Evolutionary conservation across 164 flowering plant genomes (phyloP).

Genomic region (Chimonanthus salicifolius): DNA sequence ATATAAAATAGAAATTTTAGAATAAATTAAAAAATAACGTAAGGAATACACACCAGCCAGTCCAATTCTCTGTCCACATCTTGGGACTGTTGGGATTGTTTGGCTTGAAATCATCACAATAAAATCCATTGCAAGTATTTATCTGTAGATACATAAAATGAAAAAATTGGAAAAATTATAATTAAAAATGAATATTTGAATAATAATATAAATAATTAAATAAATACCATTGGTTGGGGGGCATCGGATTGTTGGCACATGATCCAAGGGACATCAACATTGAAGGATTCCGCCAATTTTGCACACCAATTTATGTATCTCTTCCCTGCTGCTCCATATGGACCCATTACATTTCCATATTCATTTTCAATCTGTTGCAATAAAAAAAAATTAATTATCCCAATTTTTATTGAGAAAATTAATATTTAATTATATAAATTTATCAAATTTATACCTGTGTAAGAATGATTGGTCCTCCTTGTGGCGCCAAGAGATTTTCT

Average conservation of each 20-base stretch:
- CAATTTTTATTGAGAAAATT: too few relatives aligned
- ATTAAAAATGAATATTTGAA: neutral
- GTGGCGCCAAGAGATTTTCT: constrained; percentile 12
- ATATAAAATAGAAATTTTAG: neutral
- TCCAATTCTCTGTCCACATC: constrained; percentile 50
- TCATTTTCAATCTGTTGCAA: constrained; percentile 42
- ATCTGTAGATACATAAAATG: constrained; percentile 27
- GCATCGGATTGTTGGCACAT: constrained; percentile 53
- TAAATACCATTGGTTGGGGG: constrained; percentile 38
- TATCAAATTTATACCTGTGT: constrained; percentile 5
- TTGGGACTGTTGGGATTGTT: constrained; percentile 21
- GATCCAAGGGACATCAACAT: constrained; percentile 45
- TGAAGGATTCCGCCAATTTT: constrained; percentile 28
- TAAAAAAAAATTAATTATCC: neutral
- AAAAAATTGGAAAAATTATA: neutral
- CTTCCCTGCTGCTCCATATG: constrained; percentile 33
- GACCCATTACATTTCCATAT: constrained; percentile 27
- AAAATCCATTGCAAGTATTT: constrained; percentile 72
- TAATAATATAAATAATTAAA: neutral
- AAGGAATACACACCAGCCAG: constrained; percentile 44
- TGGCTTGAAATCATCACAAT: constrained; percentile 37
- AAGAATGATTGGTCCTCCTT: constrained; percentile 16
- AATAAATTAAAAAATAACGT: neutral
- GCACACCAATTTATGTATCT: constrained; percentile 42
- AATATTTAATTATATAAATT: too few relatives aligned